These are phyloP conservation scores for Aureobasidium melanogenum DNA, from an alignment of 2,329 filamentous ascomycete genomes.

Conservation along the genomic window DNA sequence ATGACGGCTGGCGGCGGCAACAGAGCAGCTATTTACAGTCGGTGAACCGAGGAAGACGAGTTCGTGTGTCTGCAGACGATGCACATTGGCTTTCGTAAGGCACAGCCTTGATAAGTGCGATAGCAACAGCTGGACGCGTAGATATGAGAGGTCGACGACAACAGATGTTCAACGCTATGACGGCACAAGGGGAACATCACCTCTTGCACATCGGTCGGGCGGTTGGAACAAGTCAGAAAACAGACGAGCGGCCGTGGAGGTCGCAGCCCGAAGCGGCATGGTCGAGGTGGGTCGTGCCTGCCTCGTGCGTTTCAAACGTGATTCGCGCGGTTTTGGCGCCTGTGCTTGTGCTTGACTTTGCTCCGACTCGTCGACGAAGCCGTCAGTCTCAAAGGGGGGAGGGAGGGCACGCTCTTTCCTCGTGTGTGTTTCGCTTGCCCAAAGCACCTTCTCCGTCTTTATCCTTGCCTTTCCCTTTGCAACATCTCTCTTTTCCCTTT, in stretches of 20 bases:
- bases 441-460: slow-evolving; percentile 5
- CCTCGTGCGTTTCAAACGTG: slow-evolving; percentile 10
- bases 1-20: slow-evolving; percentile 1
- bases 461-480: slow-evolving; percentile 6
- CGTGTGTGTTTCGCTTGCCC: slow-evolving; percentile 9
- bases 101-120: background rate
- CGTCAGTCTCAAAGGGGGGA: slow-evolving; percentile 7
- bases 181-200: background rate
- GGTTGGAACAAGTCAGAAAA: background rate
- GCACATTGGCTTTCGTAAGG: background rate
- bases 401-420: slow-evolving; percentile 6
- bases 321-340: slow-evolving; percentile 7
- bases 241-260: slow-evolving; percentile 1
- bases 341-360: slow-evolving; percentile 7
- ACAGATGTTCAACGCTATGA: background rate
- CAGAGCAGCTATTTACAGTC: slow-evolving; percentile 3
- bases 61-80: background rate
- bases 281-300: slow-evolving; percentile 2
- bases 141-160: background rate
- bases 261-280: background rate
- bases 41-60: background rate
- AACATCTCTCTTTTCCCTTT: slow-evolving; percentile 8
- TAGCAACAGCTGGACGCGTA: background rate
- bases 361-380: slow-evolving; percentile 2
- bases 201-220: background rate